phyloP scores from a whole-genome alignment of 108 stramenopile species.

The Cyclostephanos tholiformis region DNA sequence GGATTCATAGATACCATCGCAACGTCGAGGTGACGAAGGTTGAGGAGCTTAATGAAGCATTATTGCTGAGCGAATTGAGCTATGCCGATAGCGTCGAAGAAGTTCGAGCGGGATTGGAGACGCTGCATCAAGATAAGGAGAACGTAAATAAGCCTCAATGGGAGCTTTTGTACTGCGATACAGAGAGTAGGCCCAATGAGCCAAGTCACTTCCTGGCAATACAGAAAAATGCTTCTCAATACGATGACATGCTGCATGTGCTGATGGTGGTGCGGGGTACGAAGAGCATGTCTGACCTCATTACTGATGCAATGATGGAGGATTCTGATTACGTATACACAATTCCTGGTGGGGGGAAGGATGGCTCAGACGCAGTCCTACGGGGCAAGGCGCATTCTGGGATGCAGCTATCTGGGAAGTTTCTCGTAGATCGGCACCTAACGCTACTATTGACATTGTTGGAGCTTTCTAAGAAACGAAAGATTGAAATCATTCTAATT shows the following conservation, averaged over 20 bases:
- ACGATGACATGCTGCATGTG: slow-evolving; percentile 61
- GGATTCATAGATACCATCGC: slow-evolving; percentile 70
- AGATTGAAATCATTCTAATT: slow-evolving; percentile 66
- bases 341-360: slow-evolving; percentile 2
- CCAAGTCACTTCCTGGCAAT: slow-evolving; percentile 81
- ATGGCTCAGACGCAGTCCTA: neutral
- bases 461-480: slow-evolving; percentile 53
- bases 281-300: slow-evolving; percentile 72
- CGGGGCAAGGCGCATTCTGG: slow-evolving; percentile 73
- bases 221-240: slow-evolving; percentile 60
- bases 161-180: slow-evolving; percentile 62
- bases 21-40: slow-evolving; percentile 61
- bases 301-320: slow-evolving; percentile 79
- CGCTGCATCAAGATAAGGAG: slow-evolving; percentile 12
- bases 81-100: slow-evolving; percentile 71
- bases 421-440: slow-evolving; percentile 61
- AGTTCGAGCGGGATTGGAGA: slow-evolving; percentile 53
- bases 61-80: slow-evolving; percentile 62
- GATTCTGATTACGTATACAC: slow-evolving; percentile 58
- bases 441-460: slow-evolving; percentile 56
- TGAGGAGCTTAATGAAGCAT: slow-evolving; percentile 64
- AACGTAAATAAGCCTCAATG: slow-evolving; percentile 33
- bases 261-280: slow-evolving; percentile 82
- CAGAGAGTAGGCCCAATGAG: slow-evolving; percentile 63
- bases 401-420: slow-evolving; percentile 66